Base-by-base conservation (phyloP, 192 early-diverging fungal genomes). In the Coemansia sp. region DNA sequence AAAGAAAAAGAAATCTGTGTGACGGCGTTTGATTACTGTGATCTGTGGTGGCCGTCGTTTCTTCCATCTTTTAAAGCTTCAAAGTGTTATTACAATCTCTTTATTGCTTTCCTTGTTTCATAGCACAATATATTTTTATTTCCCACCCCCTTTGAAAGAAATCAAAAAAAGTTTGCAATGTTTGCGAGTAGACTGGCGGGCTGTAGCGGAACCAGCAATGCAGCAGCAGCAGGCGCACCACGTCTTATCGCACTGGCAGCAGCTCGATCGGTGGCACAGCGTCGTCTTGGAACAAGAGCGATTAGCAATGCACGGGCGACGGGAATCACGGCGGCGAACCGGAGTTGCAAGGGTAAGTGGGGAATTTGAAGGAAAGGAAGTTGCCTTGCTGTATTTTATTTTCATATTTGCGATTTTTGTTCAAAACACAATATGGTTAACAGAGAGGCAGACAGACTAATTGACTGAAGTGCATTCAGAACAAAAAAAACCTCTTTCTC, bases 161-260 rank as follows among this genome's bases (percentile, higher is more conserved):
- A 26, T 49, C 6, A 7, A 16, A 49, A n/a, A 49, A 49, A 6
- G n/a, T 49, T 49, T 49, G 18, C 2, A 49, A 59, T 59, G 57
- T 41, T 59, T 59, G 57, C 57, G n/a, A 59, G 26, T n/a, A 37
- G 36, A 59, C 5, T 59, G 16, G 39, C 57, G 39, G 39, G 19
- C 54, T 56, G 54, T 56, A 26, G 54, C 7, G 54, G 54, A 2
- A 36, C 57, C 12, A 11, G 57, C 39, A n/a, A 3, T 26, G 26
- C 26, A 26, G 26, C 26, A 26, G 26, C 26, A 26, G 26, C 26
- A 26, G 26, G 26, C 26, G 26, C 26, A 26, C 26, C 57, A 18
- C 36, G 57, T 9, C 37, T 59, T 26, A 22, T 54, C 37, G 13
- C 39, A 37, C 57, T 59, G 36, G 57, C 36, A 59, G 39, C 57